A percentile compares a stretch with the other conserved stretches of the same genome.
Conservation (phyloP, 805 yeast species). For the Millerozyma miso region DNA sequence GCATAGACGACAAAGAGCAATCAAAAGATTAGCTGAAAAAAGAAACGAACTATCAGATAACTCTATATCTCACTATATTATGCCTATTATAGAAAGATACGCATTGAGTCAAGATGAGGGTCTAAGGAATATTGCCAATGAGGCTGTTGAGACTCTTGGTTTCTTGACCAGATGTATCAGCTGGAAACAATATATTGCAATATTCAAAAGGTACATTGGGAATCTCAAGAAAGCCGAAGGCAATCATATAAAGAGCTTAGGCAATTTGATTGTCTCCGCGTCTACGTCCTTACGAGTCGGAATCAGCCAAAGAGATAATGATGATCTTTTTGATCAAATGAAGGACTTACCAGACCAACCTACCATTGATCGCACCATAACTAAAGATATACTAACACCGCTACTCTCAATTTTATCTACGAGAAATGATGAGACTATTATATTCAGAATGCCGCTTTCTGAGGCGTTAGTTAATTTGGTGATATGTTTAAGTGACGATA, state of each 20-base stretch:
- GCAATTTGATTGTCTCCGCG: constrained; percentile 53
- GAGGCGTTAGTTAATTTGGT: constrained; percentile 73
- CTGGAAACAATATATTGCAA: constrained; percentile 79
- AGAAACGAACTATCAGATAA: constrained; percentile 45
- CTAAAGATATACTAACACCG: constrained; percentile 56
- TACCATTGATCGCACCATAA: constrained; percentile 38
- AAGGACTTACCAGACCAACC: constrained; percentile 23
- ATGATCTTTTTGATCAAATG: constrained; percentile 14
- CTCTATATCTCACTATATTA: constrained; percentile 70
- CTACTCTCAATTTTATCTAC: constrained; percentile 54
- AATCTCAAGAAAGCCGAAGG: constrained; percentile 32
- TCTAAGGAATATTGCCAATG: constrained; percentile 58
- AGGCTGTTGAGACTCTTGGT: constrained; percentile 61
- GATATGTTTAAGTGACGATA: constrained; percentile 55
- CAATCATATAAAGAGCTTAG: constrained; percentile 52
- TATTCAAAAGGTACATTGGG: constrained; percentile 63
- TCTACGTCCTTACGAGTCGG: constrained; percentile 47
- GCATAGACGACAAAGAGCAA: constrained; percentile 81
- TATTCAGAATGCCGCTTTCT: constrained; percentile 71
- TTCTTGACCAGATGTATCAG: constrained; percentile 52
- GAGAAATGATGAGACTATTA: constrained; percentile 76
- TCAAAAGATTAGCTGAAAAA: constrained; percentile 55
- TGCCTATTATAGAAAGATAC: constrained; percentile 84
- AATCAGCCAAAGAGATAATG: constrained; percentile 15
- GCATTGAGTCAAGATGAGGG: constrained; percentile 57